Base-by-base conservation (phyloP, 2,329 filamentous ascomycete genomes). In the Epichloe sylvatica region DNA sequence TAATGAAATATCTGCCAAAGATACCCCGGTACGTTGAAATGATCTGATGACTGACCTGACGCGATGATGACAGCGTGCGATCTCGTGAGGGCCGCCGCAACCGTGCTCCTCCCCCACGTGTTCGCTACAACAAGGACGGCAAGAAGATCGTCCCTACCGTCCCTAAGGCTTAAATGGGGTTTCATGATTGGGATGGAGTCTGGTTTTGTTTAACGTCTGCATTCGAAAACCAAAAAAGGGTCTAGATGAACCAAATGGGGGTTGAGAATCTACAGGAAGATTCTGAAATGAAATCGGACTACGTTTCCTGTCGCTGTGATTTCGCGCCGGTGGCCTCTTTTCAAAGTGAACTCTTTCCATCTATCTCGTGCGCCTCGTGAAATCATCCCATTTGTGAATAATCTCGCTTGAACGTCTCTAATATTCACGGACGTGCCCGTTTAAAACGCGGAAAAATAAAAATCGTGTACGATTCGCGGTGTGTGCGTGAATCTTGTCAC, bases 81-180 rank as follows among this genome's bases (percentile, higher is more conserved):
- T 98, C 92, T 62, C 82, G 86, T 63, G 90, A 86, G 69, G 92
- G 94, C 66, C 91, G 92, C 73, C 92, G 92, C 76, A 98, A 98
- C 87, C 88, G 92, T 73, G 91, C 91, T 66, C 94, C 92, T 67
- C 92, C 92, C 92, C 92, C 92, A 69, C 83, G 92, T 70, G 90
- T 98, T 67, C 81, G 92, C 67, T 98, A 94, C 88, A 98, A 98
- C 86, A 96, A 97, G 85, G 92, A 98, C 70, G 91, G 90, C 80
- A 98, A 98, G 89, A 98, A 98, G 86, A 83, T 98, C 71, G 84
- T 83, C 72, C 89, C 91, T 61, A 85, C 84, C 69, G 46, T 61
- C 57, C 60, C 66, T 52, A 69, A 69, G 66, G 64, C 54, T 57
- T 69, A 65, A 58, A 54, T 55, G 57, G 57, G 59, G 58, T 55